These are phyloP conservation scores for Miscanthus lutarioriparius DNA, from an alignment of 176 grass and related monocot genomes.

Conservation along the genomic window DNA sequence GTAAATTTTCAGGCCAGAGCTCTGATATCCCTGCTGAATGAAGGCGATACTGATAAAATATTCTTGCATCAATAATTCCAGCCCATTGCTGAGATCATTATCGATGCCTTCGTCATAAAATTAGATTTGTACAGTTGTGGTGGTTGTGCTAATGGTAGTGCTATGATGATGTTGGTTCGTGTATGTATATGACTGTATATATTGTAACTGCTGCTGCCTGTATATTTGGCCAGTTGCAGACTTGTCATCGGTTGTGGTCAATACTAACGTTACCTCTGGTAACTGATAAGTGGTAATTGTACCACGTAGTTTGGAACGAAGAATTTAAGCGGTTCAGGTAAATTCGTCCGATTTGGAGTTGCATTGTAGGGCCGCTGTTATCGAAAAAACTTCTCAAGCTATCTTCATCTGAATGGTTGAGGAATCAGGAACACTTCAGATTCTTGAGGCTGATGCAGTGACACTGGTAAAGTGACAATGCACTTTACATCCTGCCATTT, in stretches of 20 bases:
- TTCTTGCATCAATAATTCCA: conserved; percentile 48
- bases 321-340: conserved; percentile 22
- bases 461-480: too few relatives aligned
- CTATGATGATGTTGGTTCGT: conserved; percentile 35
- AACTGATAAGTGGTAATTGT: conserved; percentile 30
- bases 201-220: conserved; percentile 24
- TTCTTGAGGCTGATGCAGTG: neutral
- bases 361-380: neutral
- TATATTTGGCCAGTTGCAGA: conserved; percentile 40
- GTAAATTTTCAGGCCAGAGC: conserved; percentile 48
- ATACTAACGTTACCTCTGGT: conserved; percentile 19
- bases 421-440: neutral
- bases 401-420: conserved; percentile 24
- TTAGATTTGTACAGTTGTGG: conserved; percentile 59
- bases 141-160: conserved; percentile 41
- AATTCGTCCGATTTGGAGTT: neutral
- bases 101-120: conserved; percentile 40
- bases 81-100: conserved; percentile 48
- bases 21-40: conserved; percentile 44
- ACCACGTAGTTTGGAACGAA: conserved; percentile 32
- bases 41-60: conserved; percentile 23
- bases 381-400: neutral
- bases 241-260: conserved; percentile 29
- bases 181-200: conserved; percentile 54
- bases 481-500: conserved; percentile 10